Conservation (phyloP, 148 eudicot genomes). For the Linanthus parryae region DNA sequence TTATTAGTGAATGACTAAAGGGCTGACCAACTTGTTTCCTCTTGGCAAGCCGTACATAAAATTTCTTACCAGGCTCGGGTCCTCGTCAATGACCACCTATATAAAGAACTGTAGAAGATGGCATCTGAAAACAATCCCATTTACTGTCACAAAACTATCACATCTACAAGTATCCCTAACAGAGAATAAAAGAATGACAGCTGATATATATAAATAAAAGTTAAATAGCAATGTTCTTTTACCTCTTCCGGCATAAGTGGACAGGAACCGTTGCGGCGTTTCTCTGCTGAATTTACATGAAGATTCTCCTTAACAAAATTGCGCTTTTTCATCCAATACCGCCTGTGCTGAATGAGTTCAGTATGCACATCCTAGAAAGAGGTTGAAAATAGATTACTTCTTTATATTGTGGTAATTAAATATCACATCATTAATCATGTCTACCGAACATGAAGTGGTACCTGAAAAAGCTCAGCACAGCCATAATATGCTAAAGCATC, state of each 20-base stretch:
- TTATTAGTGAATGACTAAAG: too few relatives aligned
- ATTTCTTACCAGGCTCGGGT: too few relatives aligned
- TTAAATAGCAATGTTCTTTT: too few relatives aligned
- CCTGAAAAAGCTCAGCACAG: slow-evolving; percentile 97
- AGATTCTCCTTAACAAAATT: slow-evolving; percentile 86
- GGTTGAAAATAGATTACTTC: background rate
- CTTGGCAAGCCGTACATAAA: too few relatives aligned
- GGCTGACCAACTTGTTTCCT: too few relatives aligned
- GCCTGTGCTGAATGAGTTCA: slow-evolving; percentile 87
- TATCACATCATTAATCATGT: background rate
- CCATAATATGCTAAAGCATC: slow-evolving; percentile 91
- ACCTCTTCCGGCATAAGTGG: slow-evolving; percentile 98
- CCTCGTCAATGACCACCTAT: too few relatives aligned
- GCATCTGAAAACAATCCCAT: too few relatives aligned
- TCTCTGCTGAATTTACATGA: slow-evolving; percentile 62
- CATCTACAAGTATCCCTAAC: too few relatives aligned
- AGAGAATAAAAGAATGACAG: too few relatives aligned
- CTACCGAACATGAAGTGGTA: slow-evolving; percentile 19
- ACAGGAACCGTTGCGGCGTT: slow-evolving; percentile 70
- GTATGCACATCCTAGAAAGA: slow-evolving; percentile 79
- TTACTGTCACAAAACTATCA: too few relatives aligned
- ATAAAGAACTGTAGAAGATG: too few relatives aligned
- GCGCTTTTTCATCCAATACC: slow-evolving; percentile 90
- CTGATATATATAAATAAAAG: too few relatives aligned
- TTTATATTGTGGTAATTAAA: background rate